A percentile compares a stretch with the other conserved stretches of the same genome.
Evolutionary conservation across 2,329 filamentous ascomycete species (phyloP).

Genomic region (Cladophialophora psammophila): DNA sequence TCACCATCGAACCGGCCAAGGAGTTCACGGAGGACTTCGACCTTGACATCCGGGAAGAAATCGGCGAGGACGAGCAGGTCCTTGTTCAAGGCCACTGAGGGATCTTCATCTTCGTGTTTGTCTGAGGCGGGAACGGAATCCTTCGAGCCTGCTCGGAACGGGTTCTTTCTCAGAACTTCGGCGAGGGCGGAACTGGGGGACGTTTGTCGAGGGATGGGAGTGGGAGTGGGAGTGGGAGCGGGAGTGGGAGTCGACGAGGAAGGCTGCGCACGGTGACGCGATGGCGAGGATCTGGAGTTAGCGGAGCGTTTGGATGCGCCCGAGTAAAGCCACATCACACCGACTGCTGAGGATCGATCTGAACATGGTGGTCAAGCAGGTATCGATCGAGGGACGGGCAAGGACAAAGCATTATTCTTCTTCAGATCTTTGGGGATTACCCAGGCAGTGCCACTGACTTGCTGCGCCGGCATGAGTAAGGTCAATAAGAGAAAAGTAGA

Average conservation of each 20-base stretch:
- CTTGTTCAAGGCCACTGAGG: slow-evolving; percentile 50
- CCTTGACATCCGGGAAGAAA: slow-evolving; percentile 56
- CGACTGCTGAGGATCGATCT: slow-evolving; percentile 21
- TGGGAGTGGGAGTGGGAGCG: slow-evolving; percentile 16
- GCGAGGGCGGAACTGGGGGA: slow-evolving; percentile 48
- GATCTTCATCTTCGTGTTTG: slow-evolving; percentile 43
- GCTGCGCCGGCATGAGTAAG: slow-evolving; percentile 11
- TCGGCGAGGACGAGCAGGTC: slow-evolving; percentile 51
- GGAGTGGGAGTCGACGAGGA: slow-evolving; percentile 19
- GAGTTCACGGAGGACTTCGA: slow-evolving; percentile 58
- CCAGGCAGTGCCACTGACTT: neutral
- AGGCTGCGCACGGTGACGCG: neutral
- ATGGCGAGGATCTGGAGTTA: slow-evolving; percentile 19
- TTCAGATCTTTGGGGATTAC: neutral
- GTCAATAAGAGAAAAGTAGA: neutral
- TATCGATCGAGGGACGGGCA: neutral
- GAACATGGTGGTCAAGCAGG: slow-evolving; percentile 33
- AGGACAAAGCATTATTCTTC: slow-evolving; percentile 1
- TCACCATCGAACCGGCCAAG: slow-evolving; percentile 55
- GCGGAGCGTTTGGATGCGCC: slow-evolving; percentile 34
- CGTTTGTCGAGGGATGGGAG: slow-evolving; percentile 32
- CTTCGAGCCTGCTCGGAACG: slow-evolving; percentile 45
- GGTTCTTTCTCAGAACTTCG: slow-evolving; percentile 55
- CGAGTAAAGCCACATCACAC: slow-evolving; percentile 37
- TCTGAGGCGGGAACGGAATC: slow-evolving; percentile 28